Base-by-base conservation (phyloP, 768 basidiomycete genomes). In the Pilatotrama ljubarskyi region DNA sequence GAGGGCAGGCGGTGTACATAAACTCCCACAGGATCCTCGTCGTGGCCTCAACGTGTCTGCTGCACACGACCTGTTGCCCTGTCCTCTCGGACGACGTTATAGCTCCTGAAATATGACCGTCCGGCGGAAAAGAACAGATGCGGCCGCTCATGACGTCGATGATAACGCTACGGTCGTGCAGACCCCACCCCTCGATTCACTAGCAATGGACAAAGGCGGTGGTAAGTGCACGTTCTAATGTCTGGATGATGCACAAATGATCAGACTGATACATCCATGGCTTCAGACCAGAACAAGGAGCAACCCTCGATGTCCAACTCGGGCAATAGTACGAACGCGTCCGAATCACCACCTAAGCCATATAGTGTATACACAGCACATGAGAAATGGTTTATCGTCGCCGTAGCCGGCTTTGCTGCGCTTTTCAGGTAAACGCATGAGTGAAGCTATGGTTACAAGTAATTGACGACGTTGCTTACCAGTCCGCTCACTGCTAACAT, bases 351-450 rank as follows among this genome's bases (percentile, higher is more conserved):
- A 36, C 18, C 44, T n/a, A 65, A 61, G 35, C 66, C 70, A 4
- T 71, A 78, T 59, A 85, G 80, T 57, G 76, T 85, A 43, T 90
- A 82, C 65, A 80, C 82, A 0, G 65, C 61, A 2, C 62, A 67
- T 6, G 86, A 89, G 68, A 90, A 90, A 74, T 90, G 87, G 88
- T 74, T 82, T 49, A 85, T 90, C 41, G 86, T 90, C 5, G 66
- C 70, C 42, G 74, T 90, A 36, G 76, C 80, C n/a, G 76, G 81
- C 0, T 76, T 82, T 56, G 86, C 85, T 2, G 87, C 79, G 0
- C 52, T 87, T 0, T 90, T 88, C 70, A 90, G 88, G 88, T 80
- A 43, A 49, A 62, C 25, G 2, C 35, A 22, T 62, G 14, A 5
- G 9, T 13, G 6, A 6, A 10, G 1, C 25, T 51, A 14, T 20